A percentile compares a stretch with the other conserved stretches of the same genome.
Conservation (phyloP, 2,329 filamentous ascomycete genomes). For the Xylariaceae sp. region DNA sequence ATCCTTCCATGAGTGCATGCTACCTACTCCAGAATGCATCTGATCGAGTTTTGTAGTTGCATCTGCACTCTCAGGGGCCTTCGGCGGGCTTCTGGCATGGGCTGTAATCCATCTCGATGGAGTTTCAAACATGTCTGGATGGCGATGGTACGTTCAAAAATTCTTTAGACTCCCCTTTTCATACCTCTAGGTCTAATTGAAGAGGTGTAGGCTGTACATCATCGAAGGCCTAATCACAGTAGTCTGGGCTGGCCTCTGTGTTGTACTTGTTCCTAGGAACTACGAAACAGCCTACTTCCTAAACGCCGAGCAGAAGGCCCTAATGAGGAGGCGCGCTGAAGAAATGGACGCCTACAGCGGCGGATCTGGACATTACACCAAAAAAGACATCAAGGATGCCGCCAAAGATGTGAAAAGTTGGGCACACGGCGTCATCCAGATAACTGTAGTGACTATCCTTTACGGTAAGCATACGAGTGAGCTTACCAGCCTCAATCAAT, state of each 20-base stretch:
- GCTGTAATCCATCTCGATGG: constrained; percentile 41
- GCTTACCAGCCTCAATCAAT: not conserved
- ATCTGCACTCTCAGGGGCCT: constrained; percentile 37
- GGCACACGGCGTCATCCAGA: constrained; percentile 45
- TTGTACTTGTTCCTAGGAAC: constrained; percentile 27
- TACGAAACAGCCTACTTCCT: constrained; percentile 35
- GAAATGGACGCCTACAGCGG: constrained; percentile 35
- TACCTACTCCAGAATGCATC: not conserved
- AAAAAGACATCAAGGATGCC: constrained; percentile 34
- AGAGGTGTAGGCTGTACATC: constrained; percentile 29
- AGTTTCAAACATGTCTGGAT: constrained; percentile 32
- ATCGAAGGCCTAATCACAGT: constrained; percentile 34
- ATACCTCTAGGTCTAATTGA: not conserved
- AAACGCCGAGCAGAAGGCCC: constrained; percentile 27
- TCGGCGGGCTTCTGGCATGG: constrained; percentile 39
- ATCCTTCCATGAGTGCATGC: too few relatives aligned
- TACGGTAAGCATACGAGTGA: constrained; percentile 36
- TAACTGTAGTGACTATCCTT: constrained; percentile 48
- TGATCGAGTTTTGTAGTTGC: constrained; percentile 30
- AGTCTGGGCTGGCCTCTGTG: constrained; percentile 21
- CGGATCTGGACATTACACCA: constrained; percentile 34
- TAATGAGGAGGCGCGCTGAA: constrained; percentile 34
- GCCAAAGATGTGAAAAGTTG: constrained; percentile 38
- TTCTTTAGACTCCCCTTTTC: rapidly evolving
- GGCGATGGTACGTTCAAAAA: constrained; percentile 35